A percentile compares a stretch with the other conserved stretches of the same genome.
phyloP scores from a whole-genome alignment of 805 yeast species.

The Metschnikowia reukaufii region DNA sequence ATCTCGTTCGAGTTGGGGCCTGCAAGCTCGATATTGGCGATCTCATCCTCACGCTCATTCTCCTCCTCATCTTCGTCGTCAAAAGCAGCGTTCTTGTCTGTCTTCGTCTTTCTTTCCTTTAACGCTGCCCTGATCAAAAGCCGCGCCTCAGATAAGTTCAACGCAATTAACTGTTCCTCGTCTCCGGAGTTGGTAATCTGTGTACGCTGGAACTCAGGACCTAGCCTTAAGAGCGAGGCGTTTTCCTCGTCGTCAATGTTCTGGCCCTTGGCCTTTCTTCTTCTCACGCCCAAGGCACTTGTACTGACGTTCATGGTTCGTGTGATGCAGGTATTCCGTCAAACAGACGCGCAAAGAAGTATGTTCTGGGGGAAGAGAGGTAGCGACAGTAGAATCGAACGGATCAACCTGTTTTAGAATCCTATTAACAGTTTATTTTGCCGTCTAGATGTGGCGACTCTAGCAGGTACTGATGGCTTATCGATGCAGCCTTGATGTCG shows the following conservation, averaged over 20 bases:
- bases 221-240: conserved; percentile 81
- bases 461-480: not conserved
- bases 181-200: conserved; percentile 83
- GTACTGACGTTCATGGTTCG: conserved; percentile 78
- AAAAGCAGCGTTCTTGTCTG: conserved; percentile 27
- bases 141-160: conserved; percentile 88
- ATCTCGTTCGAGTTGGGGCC: conserved; percentile 82
- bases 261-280: conserved; percentile 59
- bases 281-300: conserved; percentile 80
- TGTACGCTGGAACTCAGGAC: conserved; percentile 85
- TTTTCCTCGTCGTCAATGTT: conserved; percentile 88
- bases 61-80: conserved; percentile 37
- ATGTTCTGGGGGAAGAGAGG: not conserved
- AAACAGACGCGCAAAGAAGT: conserved; percentile 1
- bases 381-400: not conserved
- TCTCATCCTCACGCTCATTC: conserved; percentile 44
- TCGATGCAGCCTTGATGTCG: not conserved
- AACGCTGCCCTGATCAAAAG: conserved; percentile 87
- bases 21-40: conserved; percentile 50
- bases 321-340: not conserved
- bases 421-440: not conserved
- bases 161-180: conserved; percentile 72
- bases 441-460: conserved; percentile 3
- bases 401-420: not conserved
- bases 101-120: conserved; percentile 53